Evolutionary conservation across 2,329 filamentous ascomycete genomes (phyloP), one percentile per base, ranked within the genome.

Genomic region (Cladosporium sp.): DNA sequence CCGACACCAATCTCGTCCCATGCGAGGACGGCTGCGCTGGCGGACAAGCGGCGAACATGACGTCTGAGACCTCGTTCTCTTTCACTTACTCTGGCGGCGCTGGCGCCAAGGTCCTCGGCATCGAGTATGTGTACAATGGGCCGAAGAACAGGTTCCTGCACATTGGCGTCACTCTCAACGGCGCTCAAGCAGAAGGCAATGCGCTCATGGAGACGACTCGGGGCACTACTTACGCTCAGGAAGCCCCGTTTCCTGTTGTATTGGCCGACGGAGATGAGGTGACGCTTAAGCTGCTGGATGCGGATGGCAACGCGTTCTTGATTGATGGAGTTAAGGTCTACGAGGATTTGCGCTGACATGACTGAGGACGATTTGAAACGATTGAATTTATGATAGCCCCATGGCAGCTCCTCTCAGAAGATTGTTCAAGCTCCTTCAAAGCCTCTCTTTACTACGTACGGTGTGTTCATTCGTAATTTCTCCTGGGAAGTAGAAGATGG

Each of bases 71-170:
- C 1, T 56, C 55, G 5, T 62, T 63, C 53, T 56, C 58, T 2
- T 63, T 62, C 46, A 57, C 55, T 1, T 62, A 55, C 55, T 49
- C 58, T 9, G 57, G 59, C 0, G 45, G 33, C 18, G 55, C 52
- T 2, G 60, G 60, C 3, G 46, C 51, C 7, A 60, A 62, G 33
- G 54, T 62, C 3, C 16, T 63, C 8, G 54, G 60, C 28, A 58
- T 62, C 10, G 37, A 58, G 14, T 63, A 63, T 43, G 60, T 56
- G 1, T 62, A 62, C 37, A 56, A 55, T 18, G 59, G 61, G 1
- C 56, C 56, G 8, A 61, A 62, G 53, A 60, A 62, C 43, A 49
- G 56, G 31, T 63, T 61, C 49, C 53, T 57, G 46, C 58, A 61
- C 11, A 56, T 61, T 9, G 42, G 35, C 9, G 59, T 55, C 6